A percentile compares a stretch with the other conserved stretches of the same genome.
Conservation (phyloP, 225 moss, liverwort and hornwort genomes). For the Physcomitrellopsis africana region DNA sequence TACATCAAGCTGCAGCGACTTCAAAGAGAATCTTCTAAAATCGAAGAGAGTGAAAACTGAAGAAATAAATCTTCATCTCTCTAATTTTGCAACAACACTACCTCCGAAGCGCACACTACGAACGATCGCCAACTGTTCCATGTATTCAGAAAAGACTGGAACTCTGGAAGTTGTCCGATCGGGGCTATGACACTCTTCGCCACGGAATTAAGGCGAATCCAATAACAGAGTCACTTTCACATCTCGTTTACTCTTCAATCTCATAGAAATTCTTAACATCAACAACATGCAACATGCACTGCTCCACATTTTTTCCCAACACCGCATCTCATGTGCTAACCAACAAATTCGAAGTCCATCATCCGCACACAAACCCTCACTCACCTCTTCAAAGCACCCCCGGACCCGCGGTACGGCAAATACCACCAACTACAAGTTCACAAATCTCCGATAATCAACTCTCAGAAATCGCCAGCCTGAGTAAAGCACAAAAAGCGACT, state of each 20-base stretch:
- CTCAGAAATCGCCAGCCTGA: background rate
- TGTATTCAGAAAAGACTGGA: background rate
- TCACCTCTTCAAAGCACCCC: constrained; percentile 20
- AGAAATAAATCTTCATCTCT: background rate
- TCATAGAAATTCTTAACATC: background rate
- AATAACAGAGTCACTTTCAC: too few relatives aligned
- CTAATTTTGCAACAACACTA: background rate
- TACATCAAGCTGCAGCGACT: too few relatives aligned
- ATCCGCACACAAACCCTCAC: background rate
- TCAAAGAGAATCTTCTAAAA: background rate
- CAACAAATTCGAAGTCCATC: background rate
- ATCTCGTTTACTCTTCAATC: background rate
- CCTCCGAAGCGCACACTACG: background rate
- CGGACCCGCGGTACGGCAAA: background rate
- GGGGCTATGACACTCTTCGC: constrained; percentile 5
- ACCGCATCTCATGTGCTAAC: background rate
- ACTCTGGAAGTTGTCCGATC: background rate
- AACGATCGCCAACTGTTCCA: background rate
- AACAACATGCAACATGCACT: background rate
- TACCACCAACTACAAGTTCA: too few relatives aligned
- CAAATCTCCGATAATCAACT: background rate
- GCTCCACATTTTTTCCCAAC: background rate
- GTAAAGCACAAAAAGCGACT: background rate
- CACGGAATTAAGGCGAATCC: background rate
- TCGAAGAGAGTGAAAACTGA: too few relatives aligned